Base-by-base conservation (phyloP, 2,329 filamentous ascomycete genomes). In the Clonostachys byssicola region DNA sequence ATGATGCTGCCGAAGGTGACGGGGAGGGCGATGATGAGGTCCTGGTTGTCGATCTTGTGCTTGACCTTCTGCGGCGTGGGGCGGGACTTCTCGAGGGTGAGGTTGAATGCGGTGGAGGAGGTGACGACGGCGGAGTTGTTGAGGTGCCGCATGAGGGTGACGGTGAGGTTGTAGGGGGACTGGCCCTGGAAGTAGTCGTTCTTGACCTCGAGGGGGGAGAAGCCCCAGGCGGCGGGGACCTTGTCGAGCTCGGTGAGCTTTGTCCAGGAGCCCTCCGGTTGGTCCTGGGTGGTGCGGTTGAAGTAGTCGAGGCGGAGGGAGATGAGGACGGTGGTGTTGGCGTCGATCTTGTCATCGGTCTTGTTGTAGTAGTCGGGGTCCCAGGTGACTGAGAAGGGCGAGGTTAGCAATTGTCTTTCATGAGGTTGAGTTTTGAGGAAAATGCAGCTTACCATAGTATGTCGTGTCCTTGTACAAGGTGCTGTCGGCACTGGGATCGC, bases 21-120 rank as follows among this genome's bases (percentile, higher is more conserved):
- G 16, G 79, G 78, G 6, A 83, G 66, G 13, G 72, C 78, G 53
- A 83, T 77, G 57, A 70, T 68, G 41, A 83, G 64, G 30, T 71
- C 74, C 10, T 65, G 53, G 43, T 70, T 57, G 50, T 60, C 52
- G 52, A 64, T 61, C 45, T 56, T 51, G 47, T 60, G 62, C 2
- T 60, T 60, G 8, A 65, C 58, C 16, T 61, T 56, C 34, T 60
- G 66, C n/a, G 23, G 30, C 6, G 62, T 60, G 40, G 78, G 60
- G 49, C 73, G 57, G 9, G 61, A 50, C 45, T 46, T 52, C 46
- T 51, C 43, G 40, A 69, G 56, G 40, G 62, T 63, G 42, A 71
- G 62, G 49, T 77, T 65, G 6, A 67, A 57, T 49, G 77, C 56
- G 13, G 62, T 63, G 6, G 76, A 74, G 39, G 70, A 59, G 40